These are phyloP conservation scores for Linderniella brevidens DNA, from an alignment of 257 asterid species.

Conservation along the genomic window DNA sequence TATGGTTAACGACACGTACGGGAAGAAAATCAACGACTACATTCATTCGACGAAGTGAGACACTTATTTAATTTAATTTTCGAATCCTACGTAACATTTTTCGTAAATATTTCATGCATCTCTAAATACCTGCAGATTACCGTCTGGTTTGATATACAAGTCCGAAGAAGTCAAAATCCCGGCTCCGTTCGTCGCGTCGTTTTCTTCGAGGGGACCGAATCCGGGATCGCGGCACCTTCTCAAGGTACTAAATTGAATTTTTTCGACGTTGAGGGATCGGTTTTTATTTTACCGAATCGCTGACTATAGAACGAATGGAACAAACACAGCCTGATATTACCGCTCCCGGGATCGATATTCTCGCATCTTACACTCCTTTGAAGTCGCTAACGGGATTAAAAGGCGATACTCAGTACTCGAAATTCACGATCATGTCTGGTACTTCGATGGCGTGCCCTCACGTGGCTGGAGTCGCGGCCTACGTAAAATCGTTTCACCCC, in stretches of 20 bases:
- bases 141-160: constrained; percentile 50
- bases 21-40: constrained; percentile 32
- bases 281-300: too few relatives aligned
- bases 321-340: constrained; percentile 60
- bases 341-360: constrained; percentile 89
- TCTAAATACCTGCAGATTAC: constrained; percentile 30
- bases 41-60: constrained; percentile 44
- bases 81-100: not conserved
- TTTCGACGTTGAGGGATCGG: too few relatives aligned
- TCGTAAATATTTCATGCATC: not conserved
- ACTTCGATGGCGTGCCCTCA: constrained; percentile 98
- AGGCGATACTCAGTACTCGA: constrained; percentile 52
- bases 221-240: constrained; percentile 39
- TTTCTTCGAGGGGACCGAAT: constrained; percentile 87
- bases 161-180: constrained; percentile 44
- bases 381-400: constrained; percentile 51
- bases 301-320: not conserved
- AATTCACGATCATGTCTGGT: constrained; percentile 80
- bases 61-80: not conserved
- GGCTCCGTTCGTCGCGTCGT: constrained; percentile 72
- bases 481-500: constrained; percentile 72
- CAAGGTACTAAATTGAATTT: constrained; percentile 32
- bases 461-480: constrained; percentile 66
- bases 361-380: constrained; percentile 70
- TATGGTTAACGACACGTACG: constrained; percentile 33